Evolutionary conservation across 2,329 filamentous ascomycete species (phyloP).

Genomic region (Cladorrhinum sp.): DNA sequence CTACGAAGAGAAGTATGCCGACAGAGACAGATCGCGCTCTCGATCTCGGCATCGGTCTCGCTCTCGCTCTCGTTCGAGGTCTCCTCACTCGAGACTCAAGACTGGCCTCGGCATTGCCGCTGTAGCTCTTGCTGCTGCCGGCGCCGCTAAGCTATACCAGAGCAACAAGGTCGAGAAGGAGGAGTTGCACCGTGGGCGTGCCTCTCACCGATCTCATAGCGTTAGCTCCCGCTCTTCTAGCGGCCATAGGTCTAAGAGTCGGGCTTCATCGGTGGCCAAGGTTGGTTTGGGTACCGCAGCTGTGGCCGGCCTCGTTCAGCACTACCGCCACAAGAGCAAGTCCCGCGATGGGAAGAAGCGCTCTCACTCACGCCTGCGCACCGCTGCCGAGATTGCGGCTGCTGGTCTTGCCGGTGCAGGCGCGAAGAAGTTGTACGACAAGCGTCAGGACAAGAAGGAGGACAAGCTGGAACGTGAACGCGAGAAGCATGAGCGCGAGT

Average conservation of each 20-base stretch:
- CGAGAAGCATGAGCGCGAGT: constrained; percentile 30
- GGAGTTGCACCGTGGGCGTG: constrained; percentile 55
- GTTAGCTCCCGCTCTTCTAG: constrained; percentile 45
- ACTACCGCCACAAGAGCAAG: constrained; percentile 54
- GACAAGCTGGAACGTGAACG: constrained; percentile 36
- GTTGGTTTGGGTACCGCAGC: constrained; percentile 57
- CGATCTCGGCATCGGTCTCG: constrained; percentile 37
- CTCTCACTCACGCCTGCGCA: constrained; percentile 45
- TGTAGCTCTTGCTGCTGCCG: constrained; percentile 61
- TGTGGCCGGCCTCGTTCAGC: constrained; percentile 56
- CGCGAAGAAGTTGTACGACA: constrained; percentile 60
- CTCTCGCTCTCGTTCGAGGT: constrained; percentile 35
- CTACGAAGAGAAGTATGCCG: constrained; percentile 52
- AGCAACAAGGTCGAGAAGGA: constrained; percentile 59
- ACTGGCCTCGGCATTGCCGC: constrained; percentile 62
- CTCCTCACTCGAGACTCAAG: constrained; percentile 51
- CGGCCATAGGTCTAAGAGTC: constrained; percentile 41
- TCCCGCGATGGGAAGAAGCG: constrained; percentile 36
- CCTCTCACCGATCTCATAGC: constrained; percentile 43
- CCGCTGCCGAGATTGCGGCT: constrained; percentile 59
- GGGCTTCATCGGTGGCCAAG: constrained; percentile 52
- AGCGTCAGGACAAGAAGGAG: constrained; percentile 59
- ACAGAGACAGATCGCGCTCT: constrained; percentile 39
- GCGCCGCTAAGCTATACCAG: constrained; percentile 63
- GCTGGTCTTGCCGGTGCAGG: constrained; percentile 59